phyloP scores from a whole-genome alignment of 2,329 filamentous ascomycete genomes.

The Arthroderma sp. region DNA sequence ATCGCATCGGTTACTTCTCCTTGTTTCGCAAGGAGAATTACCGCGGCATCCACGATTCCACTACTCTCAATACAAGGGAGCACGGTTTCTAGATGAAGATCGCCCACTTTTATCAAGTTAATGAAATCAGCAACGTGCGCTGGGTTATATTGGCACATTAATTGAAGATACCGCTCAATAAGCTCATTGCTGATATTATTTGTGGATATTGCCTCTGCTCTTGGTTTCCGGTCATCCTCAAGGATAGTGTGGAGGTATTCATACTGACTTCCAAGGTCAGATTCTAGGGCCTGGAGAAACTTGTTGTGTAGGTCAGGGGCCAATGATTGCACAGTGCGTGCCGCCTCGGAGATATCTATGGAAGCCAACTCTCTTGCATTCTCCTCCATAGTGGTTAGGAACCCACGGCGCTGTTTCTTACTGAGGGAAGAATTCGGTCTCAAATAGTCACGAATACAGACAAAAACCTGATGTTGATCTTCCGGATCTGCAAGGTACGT shows the following conservation, averaged over 20 bases:
- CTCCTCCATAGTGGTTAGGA: constrained; percentile 54
- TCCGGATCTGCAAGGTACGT: constrained; percentile 77
- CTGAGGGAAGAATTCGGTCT: constrained; percentile 50
- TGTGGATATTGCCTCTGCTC: constrained; percentile 23
- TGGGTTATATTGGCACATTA: constrained; percentile 81
- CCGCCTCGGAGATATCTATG: constrained; percentile 54
- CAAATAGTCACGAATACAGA: constrained; percentile 64
- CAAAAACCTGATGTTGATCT: constrained; percentile 63
- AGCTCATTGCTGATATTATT: constrained; percentile 45
- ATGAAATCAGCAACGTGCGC: constrained; percentile 77
- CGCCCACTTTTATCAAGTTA: constrained; percentile 58
- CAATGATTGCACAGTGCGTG: constrained; percentile 47
- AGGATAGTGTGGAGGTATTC: constrained; percentile 65
- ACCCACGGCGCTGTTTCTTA: constrained; percentile 59
- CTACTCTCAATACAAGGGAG: constrained; percentile 80
- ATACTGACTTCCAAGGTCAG: constrained; percentile 56
- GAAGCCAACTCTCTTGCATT: constrained; percentile 55
- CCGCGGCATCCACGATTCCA: constrained; percentile 82
- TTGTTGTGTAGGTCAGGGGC: constrained; percentile 51
- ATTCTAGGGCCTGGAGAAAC: constrained; percentile 50
- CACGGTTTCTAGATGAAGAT: constrained; percentile 67
- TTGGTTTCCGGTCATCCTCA: constrained; percentile 43
- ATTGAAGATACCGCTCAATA: constrained; percentile 70
- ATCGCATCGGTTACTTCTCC: constrained; percentile 75
- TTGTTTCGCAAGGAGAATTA: constrained; percentile 79